phyloP scores from a whole-genome alignment of 768 basidiomycete genomes.

The Polyporus arcularius region DNA sequence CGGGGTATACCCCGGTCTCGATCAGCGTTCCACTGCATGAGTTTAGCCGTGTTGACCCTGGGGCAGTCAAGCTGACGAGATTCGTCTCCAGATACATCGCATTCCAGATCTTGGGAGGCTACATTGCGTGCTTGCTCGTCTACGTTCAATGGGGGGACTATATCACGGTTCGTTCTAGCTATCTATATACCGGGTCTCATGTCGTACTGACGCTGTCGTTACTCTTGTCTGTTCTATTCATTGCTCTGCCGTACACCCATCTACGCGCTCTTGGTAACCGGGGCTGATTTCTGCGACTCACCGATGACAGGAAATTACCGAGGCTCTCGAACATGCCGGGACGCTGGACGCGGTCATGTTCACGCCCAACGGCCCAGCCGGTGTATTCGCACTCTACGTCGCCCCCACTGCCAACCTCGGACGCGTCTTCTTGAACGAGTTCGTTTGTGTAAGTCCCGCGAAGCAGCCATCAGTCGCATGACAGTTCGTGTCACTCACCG shows the following conservation, averaged over 20 bases:
- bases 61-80: background rate
- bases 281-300: slow-evolving; percentile 30
- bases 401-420: slow-evolving; percentile 44
- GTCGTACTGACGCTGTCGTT: background rate
- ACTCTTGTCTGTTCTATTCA: background rate
- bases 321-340: slow-evolving; percentile 22
- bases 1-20: too few species aligned
- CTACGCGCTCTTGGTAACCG: background rate
- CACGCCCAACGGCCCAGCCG: slow-evolving; percentile 36
- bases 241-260: background rate
- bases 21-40: too few species aligned
- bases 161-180: slow-evolving; percentile 38
- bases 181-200: background rate
- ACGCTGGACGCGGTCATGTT: slow-evolving; percentile 30
- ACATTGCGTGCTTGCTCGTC: slow-evolving; percentile 57
- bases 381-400: slow-evolving; percentile 55
- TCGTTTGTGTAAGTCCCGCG: slow-evolving; percentile 45
- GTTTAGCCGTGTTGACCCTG: too few species aligned
- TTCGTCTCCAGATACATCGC: slow-evolving; percentile 38
- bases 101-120: slow-evolving; percentile 66
- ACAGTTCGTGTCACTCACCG: background rate
- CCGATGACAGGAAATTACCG: slow-evolving; percentile 36
- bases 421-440: slow-evolving; percentile 55
- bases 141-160: slow-evolving; percentile 62
- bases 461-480: background rate